phyloP scores from a whole-genome alignment of 2,329 filamentous ascomycete genomes.

The Pyricularia grisea region DNA sequence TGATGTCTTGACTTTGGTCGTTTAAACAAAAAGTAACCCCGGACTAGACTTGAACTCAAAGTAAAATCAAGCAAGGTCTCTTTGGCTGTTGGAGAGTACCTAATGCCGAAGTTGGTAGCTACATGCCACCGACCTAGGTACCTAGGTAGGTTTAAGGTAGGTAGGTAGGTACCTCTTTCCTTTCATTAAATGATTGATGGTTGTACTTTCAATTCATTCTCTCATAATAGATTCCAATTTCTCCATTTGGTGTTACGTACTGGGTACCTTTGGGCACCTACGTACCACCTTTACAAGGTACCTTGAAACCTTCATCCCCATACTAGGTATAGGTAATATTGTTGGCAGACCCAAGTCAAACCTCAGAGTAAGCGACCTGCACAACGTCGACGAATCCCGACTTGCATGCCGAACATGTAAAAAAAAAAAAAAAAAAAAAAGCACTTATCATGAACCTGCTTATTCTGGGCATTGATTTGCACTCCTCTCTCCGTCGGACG shows the following conservation, averaged over 20 bases:
- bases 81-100: neutral
- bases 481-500: neutral
- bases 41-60: neutral
- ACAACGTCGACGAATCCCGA: neutral
- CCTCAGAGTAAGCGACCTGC: neutral
- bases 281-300: neutral
- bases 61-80: neutral
- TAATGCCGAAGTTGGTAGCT: too few relatives aligned
- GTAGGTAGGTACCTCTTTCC: neutral
- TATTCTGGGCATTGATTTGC: neutral
- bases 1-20: neutral
- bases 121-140: too few relatives aligned
- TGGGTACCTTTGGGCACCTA: neutral
- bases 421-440: neutral
- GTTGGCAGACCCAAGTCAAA: neutral
- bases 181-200: neutral
- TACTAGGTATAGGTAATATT: neutral
- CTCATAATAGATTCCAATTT: too few relatives aligned
- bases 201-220: too few relatives aligned
- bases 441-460: neutral
- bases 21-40: neutral
- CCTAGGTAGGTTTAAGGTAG: too few relatives aligned
- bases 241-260: too few relatives aligned
- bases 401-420: neutral
- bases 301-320: neutral